phyloP scores from a whole-genome alignment of 2,329 filamentous ascomycete genomes.

The Scolecobasidium constrictum region DNA sequence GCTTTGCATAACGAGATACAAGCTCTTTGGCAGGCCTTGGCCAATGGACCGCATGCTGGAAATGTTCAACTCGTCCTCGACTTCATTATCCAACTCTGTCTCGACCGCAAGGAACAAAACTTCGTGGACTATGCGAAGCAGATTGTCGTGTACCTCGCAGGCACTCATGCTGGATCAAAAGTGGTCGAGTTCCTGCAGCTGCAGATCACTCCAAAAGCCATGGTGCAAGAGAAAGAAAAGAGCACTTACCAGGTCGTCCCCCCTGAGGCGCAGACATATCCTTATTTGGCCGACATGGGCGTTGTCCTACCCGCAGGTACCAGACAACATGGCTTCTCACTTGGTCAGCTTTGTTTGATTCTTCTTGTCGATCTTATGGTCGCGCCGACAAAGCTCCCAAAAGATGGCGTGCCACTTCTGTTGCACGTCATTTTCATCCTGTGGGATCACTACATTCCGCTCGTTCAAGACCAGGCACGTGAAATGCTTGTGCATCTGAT shows the following conservation, averaged over 20 bases:
- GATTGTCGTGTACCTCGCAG: constrained; percentile 91
- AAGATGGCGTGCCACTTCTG: constrained; percentile 73
- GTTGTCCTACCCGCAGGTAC: constrained; percentile 72
- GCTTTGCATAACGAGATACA: constrained; percentile 93
- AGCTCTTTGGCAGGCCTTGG: constrained; percentile 91
- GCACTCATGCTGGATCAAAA: constrained; percentile 72
- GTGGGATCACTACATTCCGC: constrained; percentile 93
- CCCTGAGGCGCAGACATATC: constrained; percentile 64
- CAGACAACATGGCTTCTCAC: constrained; percentile 66
- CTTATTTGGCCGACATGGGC: constrained; percentile 79
- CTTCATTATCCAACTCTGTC: constrained; percentile 88
- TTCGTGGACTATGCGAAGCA: constrained; percentile 98
- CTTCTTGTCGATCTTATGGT: constrained; percentile 94
- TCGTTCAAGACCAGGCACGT: constrained; percentile 91
- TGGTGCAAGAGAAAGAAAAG: constrained; percentile 71
- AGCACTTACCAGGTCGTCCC: constrained; percentile 35
- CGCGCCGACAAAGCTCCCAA: constrained; percentile 68
- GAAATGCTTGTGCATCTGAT: constrained; percentile 98
- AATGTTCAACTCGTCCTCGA: constrained; percentile 92
- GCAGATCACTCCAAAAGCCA: constrained; percentile 89
- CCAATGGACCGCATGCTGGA: constrained; percentile 81
- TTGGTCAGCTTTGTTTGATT: constrained; percentile 88
- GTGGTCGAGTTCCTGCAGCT: constrained; percentile 89
- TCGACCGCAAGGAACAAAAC: constrained; percentile 92
- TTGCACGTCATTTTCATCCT: constrained; percentile 86